A percentile compares a stretch with the other conserved stretches of the same genome.
These are phyloP conservation scores for Gaeumannomyces sp. DNA, from an alignment of 2,329 filamentous ascomycete genomes.

Conservation along the genomic window DNA sequence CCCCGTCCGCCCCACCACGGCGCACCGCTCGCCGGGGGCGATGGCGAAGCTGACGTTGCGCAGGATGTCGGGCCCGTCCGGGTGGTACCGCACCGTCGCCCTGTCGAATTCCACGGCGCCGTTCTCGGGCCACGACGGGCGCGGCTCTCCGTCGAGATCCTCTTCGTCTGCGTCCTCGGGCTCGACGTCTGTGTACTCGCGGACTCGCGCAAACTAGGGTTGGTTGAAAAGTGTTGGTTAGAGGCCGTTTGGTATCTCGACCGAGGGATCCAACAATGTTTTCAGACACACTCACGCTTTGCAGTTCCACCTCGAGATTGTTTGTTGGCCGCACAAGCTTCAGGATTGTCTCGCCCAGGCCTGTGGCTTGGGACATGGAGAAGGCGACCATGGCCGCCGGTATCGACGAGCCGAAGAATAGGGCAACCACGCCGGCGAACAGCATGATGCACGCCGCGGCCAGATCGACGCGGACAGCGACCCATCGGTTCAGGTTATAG, in stretches of 20 bases:
- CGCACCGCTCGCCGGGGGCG: conserved; percentile 54
- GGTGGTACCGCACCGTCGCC: conserved; percentile 22
- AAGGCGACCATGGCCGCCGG: conserved; percentile 39
- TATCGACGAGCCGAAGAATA: conserved; percentile 69
- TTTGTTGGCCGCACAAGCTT: conserved; percentile 47
- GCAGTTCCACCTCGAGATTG: conserved; percentile 50
- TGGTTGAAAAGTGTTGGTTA: neutral
- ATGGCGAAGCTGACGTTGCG: conserved; percentile 21
- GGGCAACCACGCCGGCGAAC: conserved; percentile 75
- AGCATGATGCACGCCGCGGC: conserved; percentile 83
- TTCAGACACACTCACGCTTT: conserved; percentile 35
- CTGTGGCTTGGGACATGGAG: conserved; percentile 50
- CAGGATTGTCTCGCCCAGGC: conserved; percentile 45
- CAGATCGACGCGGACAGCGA: conserved; percentile 79
- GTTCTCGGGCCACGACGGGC: conserved; percentile 9
- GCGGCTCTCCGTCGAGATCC: conserved; percentile 18
- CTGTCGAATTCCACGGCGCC: conserved; percentile 24
- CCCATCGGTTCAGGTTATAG: conserved; percentile 77
- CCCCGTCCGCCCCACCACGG: conserved; percentile 60
- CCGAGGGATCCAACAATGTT: neutral
- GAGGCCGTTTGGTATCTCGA: neutral
- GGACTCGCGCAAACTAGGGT: conserved; percentile 1
- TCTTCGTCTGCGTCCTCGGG: conserved; percentile 7
- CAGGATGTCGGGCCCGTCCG: conserved; percentile 23
- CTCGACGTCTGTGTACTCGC: neutral